phyloP scores from a whole-genome alignment of 2,329 filamentous ascomycete species.

The Juglanconis sp. region DNA sequence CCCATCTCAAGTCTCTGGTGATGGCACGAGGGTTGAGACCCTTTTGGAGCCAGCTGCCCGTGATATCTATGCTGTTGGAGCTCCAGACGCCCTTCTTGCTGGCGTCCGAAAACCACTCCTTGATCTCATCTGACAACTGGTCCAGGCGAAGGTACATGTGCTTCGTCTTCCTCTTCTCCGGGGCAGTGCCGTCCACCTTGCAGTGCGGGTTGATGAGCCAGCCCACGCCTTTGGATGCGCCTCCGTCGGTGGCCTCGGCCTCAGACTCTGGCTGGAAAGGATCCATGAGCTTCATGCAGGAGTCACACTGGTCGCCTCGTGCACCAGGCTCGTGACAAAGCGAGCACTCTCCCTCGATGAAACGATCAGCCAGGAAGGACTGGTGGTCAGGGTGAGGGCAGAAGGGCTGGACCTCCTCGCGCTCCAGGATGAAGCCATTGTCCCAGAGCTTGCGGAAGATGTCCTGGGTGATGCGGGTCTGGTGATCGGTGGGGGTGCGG shows the following conservation, averaged over 20 bases:
- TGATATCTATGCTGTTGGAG: conserved; percentile 71
- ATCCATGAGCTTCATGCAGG: conserved; percentile 69
- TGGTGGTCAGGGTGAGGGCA: conserved; percentile 67
- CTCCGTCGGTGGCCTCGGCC: conserved; percentile 28
- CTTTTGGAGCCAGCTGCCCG: conserved; percentile 76
- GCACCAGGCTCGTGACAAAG: conserved; percentile 71
- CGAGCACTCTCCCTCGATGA: conserved; percentile 76
- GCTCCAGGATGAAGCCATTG: conserved; percentile 84
- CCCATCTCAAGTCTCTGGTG: conserved; percentile 91
- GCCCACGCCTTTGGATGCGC: conserved; percentile 42
- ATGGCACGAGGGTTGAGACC: conserved; percentile 85
- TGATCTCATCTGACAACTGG: conserved; percentile 72
- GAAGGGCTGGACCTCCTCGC: conserved; percentile 84
- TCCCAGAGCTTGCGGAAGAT: conserved; percentile 86
- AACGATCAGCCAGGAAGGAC: conserved; percentile 80
- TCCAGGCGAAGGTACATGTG: conserved; percentile 89
- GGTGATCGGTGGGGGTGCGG: conserved; percentile 81
- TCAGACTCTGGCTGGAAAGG: conserved; percentile 55
- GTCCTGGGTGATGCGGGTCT: conserved; percentile 89
- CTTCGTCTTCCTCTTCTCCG: conserved; percentile 77
- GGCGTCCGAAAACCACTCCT: conserved; percentile 72
- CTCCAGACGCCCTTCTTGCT: conserved; percentile 75
- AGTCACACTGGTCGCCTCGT: conserved; percentile 56
- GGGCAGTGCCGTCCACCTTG: conserved; percentile 83
- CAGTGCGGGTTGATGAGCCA: conserved; percentile 69